These are phyloP conservation scores for carrot (Daucus carota) DNA, from an alignment of 129 eudicot genomes.

Conservation along the genomic window DH1_v3.0 NC_030382.2:34447501-34448000, in stretches of 20 bases:
- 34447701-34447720: neutral
- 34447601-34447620: constrained; percentile 5
- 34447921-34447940: neutral
- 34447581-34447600: neutral
- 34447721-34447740: neutral
- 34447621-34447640: neutral
- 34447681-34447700: neutral
- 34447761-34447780: constrained; percentile 5
- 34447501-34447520: neutral
- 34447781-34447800: constrained; percentile 4
- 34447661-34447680: neutral
- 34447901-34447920: constrained; percentile 1
- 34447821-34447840: neutral
- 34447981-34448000: constrained; percentile 4
- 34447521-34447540: neutral
- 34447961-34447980: neutral
- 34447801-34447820: neutral
- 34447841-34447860: neutral
- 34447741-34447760: neutral
- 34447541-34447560: neutral
- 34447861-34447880: neutral
- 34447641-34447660: neutral
- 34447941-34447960: neutral
- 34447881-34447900: constrained; percentile 1
- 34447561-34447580: constrained; percentile 3